phyloP scores from a whole-genome alignment of 2,329 filamentous ascomycete genomes.

The Pseudogymnoascus sp. region DNA sequence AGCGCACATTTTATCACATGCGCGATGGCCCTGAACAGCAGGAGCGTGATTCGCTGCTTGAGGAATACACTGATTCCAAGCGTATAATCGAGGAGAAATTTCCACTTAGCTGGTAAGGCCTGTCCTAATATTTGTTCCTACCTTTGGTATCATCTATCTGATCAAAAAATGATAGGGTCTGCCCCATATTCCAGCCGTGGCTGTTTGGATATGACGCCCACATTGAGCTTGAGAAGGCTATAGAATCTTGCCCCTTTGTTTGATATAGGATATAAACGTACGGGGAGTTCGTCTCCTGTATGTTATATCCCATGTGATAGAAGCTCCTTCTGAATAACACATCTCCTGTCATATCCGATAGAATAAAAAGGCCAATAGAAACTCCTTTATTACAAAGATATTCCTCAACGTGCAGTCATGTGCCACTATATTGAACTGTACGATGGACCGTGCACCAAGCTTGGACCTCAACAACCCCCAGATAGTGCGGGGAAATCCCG shows the following conservation, averaged over 20 bases:
- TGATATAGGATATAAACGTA: background rate
- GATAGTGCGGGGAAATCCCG: background rate
- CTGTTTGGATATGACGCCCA: constrained; percentile 58
- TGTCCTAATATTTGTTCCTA: background rate
- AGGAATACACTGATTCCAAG: constrained; percentile 42
- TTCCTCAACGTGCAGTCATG: background rate
- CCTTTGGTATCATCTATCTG: background rate
- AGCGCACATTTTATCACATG: constrained; percentile 48
- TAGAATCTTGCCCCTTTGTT: constrained; percentile 17
- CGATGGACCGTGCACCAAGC: background rate
- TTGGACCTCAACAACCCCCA: background rate
- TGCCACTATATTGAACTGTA: background rate
- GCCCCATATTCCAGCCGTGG: constrained; percentile 56
- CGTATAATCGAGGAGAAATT: constrained; percentile 43
- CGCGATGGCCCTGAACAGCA: constrained; percentile 49
- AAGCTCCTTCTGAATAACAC: background rate
- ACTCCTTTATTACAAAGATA: background rate
- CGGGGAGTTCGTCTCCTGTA: background rate
- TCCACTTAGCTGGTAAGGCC: constrained; percentile 46
- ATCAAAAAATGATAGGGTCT: constrained; percentile 37
- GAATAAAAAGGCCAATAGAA: background rate
- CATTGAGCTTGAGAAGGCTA: constrained; percentile 42
- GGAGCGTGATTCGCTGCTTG: constrained; percentile 49
- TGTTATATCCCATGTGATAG: background rate
- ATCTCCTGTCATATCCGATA: background rate